Base-by-base conservation (phyloP, 306 rosid genomes). In the Pyrus betulifolia region DNA sequence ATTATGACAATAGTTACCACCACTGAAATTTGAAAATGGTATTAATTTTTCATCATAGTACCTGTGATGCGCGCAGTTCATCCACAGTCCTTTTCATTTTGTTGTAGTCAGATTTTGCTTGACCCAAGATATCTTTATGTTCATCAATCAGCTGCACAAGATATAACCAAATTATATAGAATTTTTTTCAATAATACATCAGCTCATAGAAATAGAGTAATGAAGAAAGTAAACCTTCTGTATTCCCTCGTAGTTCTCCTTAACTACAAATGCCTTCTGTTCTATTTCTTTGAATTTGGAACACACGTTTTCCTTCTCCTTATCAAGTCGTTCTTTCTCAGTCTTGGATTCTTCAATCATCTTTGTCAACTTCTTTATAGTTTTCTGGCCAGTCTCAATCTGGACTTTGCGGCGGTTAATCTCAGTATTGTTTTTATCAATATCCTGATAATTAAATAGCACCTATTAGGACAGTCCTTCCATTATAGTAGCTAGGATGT, bases 321-420 rank as follows among this genome's bases (percentile, higher is more conserved):
- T 90, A 42, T 74, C 67, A 45, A 92, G 93, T 28, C 92, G 88
- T 42, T 90, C 97, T 76, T 71, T 88, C 81, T 95, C 97, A 78
- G 54, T 86, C 85, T 84, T 92, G 70, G 97, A 89, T 23, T 95
- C 97, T 72, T 92, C 96, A 80, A 92, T 87, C 69, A 86, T 96
- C 79, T 92, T 92, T 8, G 83, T 89, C 82, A 95, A 87, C 83
- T 95, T 95, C 76, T 88, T 92, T 67, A 88, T 82, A 88, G 87
- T 89, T 84, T 90, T 92, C 78, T 89, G 82, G 30, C 96, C 92
- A 0, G 97, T 90, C 87, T 92, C 98, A 79, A 95, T 92, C 84
- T 88, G 97, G 65, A 95, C 97, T 78, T 87, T 92, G 79, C 80
- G 88, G 58, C 98, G 96, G 86, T 95, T 95, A 82, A 95, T 87